phyloP scores from a whole-genome alignment of 192 early-diverging fungal genomes.

The Cetraspora pellucida region DNA sequence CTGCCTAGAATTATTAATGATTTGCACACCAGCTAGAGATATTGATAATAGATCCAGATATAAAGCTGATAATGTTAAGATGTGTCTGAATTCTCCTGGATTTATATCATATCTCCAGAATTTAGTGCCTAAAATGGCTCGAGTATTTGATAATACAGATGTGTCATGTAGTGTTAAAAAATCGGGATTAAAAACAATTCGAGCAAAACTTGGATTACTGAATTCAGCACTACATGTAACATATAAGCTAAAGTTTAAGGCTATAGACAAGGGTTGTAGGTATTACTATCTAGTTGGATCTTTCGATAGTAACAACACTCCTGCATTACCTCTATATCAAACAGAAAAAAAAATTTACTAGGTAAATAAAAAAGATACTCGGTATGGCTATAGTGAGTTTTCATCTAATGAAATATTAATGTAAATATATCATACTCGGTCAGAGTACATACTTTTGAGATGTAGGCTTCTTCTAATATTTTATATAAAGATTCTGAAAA shows the following conservation, averaged over 20 bases:
- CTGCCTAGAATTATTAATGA: background rate
- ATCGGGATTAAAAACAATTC: constrained; percentile 11
- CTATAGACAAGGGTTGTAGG: constrained; percentile 2
- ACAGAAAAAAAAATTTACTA: background rate
- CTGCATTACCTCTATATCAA: constrained; percentile 5
- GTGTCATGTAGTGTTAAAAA: constrained; percentile 9
- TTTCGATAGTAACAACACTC: background rate
- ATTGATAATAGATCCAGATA: constrained; percentile 15
- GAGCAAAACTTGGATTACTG: constrained; percentile 26
- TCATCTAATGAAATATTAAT: too few species aligned
- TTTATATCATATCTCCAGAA: constrained; percentile 2
- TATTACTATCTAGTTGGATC: constrained; percentile 17
- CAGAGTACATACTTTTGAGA: too few species aligned
- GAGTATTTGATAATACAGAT: constrained; percentile 20
- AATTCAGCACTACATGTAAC: constrained; percentile 11
- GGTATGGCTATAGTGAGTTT: too few species aligned
- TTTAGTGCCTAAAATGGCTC: constrained; percentile 21
- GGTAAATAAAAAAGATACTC: too few species aligned
- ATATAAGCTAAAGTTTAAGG: constrained; percentile 22
- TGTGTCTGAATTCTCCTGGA: too few species aligned
- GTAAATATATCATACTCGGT: too few species aligned
- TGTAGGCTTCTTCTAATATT: too few species aligned
- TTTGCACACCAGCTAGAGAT: constrained; percentile 24
- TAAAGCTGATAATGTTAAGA: constrained; percentile 10
- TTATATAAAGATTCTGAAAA: too few species aligned